These are phyloP conservation scores for Carex littledalei DNA, from an alignment of 176 grass and related monocot genomes.

Conservation along the genomic window DNA sequence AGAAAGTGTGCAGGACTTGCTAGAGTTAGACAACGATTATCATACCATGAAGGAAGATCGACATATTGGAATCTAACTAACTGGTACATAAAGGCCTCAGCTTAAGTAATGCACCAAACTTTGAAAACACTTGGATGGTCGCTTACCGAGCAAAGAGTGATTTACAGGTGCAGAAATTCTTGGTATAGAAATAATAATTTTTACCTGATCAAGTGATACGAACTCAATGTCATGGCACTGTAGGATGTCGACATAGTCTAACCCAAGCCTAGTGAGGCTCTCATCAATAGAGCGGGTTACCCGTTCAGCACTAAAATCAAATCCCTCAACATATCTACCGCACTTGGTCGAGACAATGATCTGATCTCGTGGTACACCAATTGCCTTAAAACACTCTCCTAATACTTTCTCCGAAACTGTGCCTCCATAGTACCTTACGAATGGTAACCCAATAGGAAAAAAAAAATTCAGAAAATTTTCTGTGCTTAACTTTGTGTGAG, in stretches of 20 bases:
- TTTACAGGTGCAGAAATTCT: neutral
- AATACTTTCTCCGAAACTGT: conserved; percentile 77
- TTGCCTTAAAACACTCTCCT: conserved; percentile 62
- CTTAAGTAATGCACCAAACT: no score
- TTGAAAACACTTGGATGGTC: no score
- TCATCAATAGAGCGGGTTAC: conserved; percentile 64
- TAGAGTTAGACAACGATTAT: neutral
- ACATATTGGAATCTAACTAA: neutral
- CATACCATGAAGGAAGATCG: neutral
- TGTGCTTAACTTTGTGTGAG: neutral
- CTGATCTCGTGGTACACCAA: conserved; percentile 40
- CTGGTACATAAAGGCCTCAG: neutral
- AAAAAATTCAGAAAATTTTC: neutral
- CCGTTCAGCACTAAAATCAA: conserved; percentile 75
- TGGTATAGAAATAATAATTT: neutral
- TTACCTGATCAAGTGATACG: conserved; percentile 63
- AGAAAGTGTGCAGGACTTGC: neutral
- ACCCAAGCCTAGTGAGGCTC: conserved; percentile 60
- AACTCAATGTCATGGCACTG: conserved; percentile 95
- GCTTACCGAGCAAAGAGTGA: no score
- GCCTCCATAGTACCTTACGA: conserved; percentile 65
- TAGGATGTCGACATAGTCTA: conserved; percentile 83
- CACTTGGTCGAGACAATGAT: conserved; percentile 83
- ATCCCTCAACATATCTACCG: conserved; percentile 73
- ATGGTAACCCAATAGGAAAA: neutral